Base-by-base conservation (phyloP, 768 basidiomycete species). In the Dentipellis sp. region DNA sequence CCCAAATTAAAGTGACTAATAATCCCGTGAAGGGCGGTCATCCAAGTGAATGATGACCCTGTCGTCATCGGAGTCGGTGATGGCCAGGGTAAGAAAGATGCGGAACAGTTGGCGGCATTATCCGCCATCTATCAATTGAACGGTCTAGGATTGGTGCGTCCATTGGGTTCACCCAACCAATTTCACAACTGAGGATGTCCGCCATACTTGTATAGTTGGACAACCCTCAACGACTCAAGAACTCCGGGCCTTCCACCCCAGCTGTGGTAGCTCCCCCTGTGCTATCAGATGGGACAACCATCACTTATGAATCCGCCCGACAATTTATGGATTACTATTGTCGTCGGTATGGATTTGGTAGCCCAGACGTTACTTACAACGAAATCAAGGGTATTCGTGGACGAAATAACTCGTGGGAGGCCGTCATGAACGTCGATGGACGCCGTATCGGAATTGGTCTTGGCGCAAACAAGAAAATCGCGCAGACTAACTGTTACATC, bases 251-350 rank as follows among this genome's bases (percentile, higher is more conserved):
- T 50, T 42, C 19, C 17, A n/a, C 52, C 45, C 11, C 36, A 47
- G 4, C 17, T 37, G 23, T 65, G 68, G 14, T 72, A 72, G 35
- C 34, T 34, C 50, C 53, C 19, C 35, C 42, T 59, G 37, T 34
- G 22, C 42, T 62, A 10, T 80, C 83, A 2, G 86, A 92, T 63
- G 82, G 83, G 22, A 76, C 80, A 10, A 63, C 70, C 19, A 78
- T 94, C 59, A 72, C 72, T 7, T 84, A 84, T 52, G 88, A 91
- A 52, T 78, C 78, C 52, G 91, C 92, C 3, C 82, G 86, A 50
- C 82, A 79, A 58, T 97, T 97, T 74, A 94, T 97, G 86, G 94
- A 94, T 60, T 97, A 88, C 68, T 97, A 97, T 64, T 95, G 93
- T 66, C 79, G 83, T 47, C 77, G 82, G 37, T 97, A 83, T 67